Conservation (phyloP, 306 rosid species). For the Canavalia ensiformis region DNA sequence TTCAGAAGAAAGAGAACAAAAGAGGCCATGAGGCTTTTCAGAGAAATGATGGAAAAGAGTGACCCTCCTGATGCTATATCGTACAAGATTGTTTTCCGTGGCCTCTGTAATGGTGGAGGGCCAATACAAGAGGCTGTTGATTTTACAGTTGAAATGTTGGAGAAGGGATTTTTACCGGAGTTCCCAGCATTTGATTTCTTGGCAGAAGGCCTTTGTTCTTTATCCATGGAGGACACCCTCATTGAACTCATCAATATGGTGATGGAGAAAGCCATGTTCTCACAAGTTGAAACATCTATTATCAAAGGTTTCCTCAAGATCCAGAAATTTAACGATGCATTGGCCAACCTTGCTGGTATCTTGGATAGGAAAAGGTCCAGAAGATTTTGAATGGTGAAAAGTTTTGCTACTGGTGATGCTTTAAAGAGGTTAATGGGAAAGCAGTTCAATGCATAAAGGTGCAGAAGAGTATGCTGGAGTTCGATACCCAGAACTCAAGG, state of each 20-base stretch:
- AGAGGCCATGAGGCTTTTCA: slow-evolving; percentile 87
- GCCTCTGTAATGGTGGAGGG: slow-evolving; percentile 94
- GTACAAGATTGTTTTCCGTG: slow-evolving; percentile 81
- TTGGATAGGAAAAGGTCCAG: slow-evolving; percentile 66
- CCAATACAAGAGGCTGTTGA: slow-evolving; percentile 87
- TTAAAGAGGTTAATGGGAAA: slow-evolving; percentile 18
- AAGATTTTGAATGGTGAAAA: slow-evolving; percentile 54
- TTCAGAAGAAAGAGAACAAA: slow-evolving; percentile 76
- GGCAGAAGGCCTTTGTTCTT: slow-evolving; percentile 89
- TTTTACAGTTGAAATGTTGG: slow-evolving; percentile 82
- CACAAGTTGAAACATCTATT: slow-evolving; percentile 68
- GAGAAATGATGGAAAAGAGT: slow-evolving; percentile 88
- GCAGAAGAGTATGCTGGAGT: slow-evolving; percentile 26
- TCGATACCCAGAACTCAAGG: slow-evolving; percentile 24
- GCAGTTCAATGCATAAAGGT: slow-evolving; percentile 5
- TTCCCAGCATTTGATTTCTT: slow-evolving; percentile 71
- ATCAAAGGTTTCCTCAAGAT: slow-evolving; percentile 84
- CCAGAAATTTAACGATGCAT: slow-evolving; percentile 79
- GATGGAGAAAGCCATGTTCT: slow-evolving; percentile 74
- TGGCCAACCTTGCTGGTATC: slow-evolving; percentile 76
- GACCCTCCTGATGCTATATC: slow-evolving; percentile 81
- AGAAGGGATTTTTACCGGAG: slow-evolving; percentile 76
- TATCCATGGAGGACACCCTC: slow-evolving; percentile 85
- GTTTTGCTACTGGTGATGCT: slow-evolving; percentile 34
- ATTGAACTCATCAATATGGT: slow-evolving; percentile 72